Percentiles rank a stretch among this genome's conserved stretches.
Evolutionary conservation across 768 basidiomycete genomes (phyloP).

Genomic region (Candolleomyces aberdarensis): DNA sequence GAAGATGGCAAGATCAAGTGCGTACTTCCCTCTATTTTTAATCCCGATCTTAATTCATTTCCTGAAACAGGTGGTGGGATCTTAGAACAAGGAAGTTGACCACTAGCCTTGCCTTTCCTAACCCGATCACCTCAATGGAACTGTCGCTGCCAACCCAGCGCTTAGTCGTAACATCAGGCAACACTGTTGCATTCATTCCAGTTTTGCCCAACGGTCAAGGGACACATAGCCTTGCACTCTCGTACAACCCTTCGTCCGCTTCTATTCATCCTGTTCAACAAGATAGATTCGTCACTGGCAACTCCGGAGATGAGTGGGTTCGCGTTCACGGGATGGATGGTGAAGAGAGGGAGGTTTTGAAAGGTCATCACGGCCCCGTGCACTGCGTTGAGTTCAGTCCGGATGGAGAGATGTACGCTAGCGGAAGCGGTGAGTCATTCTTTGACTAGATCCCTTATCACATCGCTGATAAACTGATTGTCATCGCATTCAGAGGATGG

Average conservation of each 20-base stretch:
- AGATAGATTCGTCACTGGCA: slow-evolving; percentile 92
- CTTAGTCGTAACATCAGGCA: slow-evolving; percentile 87
- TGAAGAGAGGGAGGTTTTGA: slow-evolving; percentile 85
- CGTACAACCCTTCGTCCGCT: slow-evolving; percentile 89
- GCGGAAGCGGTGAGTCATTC: slow-evolving; percentile 79
- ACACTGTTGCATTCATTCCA: slow-evolving; percentile 89
- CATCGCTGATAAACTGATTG: slow-evolving; percentile 13
- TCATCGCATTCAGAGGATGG: slow-evolving; percentile 62
- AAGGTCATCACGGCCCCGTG: slow-evolving; percentile 97
- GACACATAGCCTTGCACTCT: slow-evolving; percentile 74
- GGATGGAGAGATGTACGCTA: slow-evolving; percentile 96
- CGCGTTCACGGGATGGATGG: slow-evolving; percentile 89
- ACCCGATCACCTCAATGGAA: slow-evolving; percentile 93
- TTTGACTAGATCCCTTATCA: slow-evolving; percentile 1
- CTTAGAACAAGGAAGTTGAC: slow-evolving; percentile 72
- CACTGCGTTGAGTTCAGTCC: slow-evolving; percentile 93
- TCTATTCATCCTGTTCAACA: slow-evolving; percentile 89
- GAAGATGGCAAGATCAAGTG: slow-evolving; percentile 93
- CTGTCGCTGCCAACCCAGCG: slow-evolving; percentile 77
- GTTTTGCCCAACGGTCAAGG: slow-evolving; percentile 61
- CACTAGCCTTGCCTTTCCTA: slow-evolving; percentile 67
- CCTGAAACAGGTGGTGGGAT: slow-evolving; percentile 87
- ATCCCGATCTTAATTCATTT: slow-evolving; percentile 14
- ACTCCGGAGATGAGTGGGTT: slow-evolving; percentile 92
- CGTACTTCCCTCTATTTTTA: slow-evolving; percentile 15